phyloP scores from a whole-genome alignment of 148 eudicot genomes.

The Spergularia marina region DNA sequence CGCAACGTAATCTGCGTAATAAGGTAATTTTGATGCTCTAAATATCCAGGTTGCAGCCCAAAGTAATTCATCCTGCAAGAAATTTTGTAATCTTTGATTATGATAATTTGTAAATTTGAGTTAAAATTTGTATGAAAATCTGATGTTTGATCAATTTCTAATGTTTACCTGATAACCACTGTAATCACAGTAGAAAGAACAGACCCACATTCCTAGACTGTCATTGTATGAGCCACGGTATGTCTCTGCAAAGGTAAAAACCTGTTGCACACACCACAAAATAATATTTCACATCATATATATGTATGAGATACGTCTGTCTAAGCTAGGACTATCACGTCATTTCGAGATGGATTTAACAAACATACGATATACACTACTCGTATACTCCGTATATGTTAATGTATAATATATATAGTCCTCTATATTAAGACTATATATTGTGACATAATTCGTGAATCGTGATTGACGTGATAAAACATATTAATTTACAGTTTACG shows the following conservation, averaged over 20 bases:
- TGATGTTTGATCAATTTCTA: conserved; percentile 13
- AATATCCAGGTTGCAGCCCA: conserved; percentile 79
- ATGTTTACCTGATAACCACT: conserved; percentile 43
- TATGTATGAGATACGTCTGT: too few relatives aligned
- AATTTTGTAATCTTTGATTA: not conserved
- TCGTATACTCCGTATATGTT: too few relatives aligned
- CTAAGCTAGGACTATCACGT: too few relatives aligned
- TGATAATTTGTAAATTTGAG: too few relatives aligned
- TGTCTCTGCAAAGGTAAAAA: conserved; percentile 60
- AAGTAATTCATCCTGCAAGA: conserved; percentile 54
- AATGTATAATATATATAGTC: too few relatives aligned
- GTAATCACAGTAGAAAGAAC: conserved; percentile 32
- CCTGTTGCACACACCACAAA: conserved; percentile 25
- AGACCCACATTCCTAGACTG: conserved; percentile 36
- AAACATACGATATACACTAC: too few relatives aligned
- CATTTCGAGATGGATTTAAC: too few relatives aligned
- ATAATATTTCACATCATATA: not conserved
- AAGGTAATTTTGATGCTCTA: conserved; percentile 44
- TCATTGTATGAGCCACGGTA: conserved; percentile 56
- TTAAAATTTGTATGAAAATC: too few relatives aligned
- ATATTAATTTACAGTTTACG: too few relatives aligned
- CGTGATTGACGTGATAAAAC: too few relatives aligned
- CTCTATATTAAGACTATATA: too few relatives aligned
- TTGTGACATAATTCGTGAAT: too few relatives aligned
- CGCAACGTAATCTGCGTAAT: conserved; percentile 41